Evolutionary conservation across 805 yeast genomes (phyloP), one percentile per base, ranked within the genome.

Genomic region (Saturnispora bothae): DNA sequence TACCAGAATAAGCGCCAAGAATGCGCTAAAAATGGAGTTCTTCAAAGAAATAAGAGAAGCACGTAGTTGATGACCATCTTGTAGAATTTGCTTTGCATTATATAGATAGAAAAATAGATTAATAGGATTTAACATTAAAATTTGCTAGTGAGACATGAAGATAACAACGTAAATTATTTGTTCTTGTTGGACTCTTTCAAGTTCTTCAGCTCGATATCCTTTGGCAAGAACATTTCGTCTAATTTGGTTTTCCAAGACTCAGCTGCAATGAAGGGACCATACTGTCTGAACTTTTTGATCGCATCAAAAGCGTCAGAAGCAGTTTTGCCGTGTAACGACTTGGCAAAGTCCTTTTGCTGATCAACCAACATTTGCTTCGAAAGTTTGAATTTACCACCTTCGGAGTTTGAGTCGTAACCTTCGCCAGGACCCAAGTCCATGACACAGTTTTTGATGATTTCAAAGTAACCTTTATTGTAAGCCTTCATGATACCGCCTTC

Each of bases 401-500:
- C 36, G 62, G 60, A 34, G 59, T 50, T 28, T 37, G 35, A 36
- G 52, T 41, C 33, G 60, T 66, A 89, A 21, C 97, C 97, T 64
- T 89, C 97, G 39, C 89, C 95, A 9, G 62, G 60, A n/a, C 70
- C 71, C 45, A 89, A 71, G 12, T 57, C 56, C 19, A 77, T 62
- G 25, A 92, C 92, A 43, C 78, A 71, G 13, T 59, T 57, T 45
- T 66, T 66, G 47, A 85, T 66, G 33, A 57, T 63, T 23, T 68
- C 71, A 48, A 88, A 75, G 35, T 77, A 54, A 16, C 96, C 96
- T 20, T 71, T 64, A 53, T 73, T 74, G 56, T 75, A 80, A 8
- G 96, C 95, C 51, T 73, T 70, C 36, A 85, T 71, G 49, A 83
- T 65, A 18, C 85, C 83, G 42, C 95, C 96, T 48, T 66, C 72